Evolutionary conservation across 2,329 filamentous ascomycete species (phyloP), one percentile per base, ranked within the genome.

Genomic region (Stemphylium beticola): DNA sequence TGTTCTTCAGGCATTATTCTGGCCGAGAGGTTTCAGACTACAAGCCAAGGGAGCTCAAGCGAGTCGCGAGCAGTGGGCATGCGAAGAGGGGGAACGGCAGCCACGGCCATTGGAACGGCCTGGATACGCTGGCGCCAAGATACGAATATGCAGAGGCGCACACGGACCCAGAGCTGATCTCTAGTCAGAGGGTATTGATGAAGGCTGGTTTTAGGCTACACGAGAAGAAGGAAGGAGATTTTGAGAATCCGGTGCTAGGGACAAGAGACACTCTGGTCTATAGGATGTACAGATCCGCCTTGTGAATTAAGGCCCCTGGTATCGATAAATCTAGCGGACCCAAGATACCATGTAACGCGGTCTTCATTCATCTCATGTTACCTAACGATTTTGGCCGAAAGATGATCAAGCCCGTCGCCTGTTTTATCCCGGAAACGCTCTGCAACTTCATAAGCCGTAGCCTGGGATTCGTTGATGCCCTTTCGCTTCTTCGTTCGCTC

Each of bases 131-230:
- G n/a, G 53, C 53, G 18, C 53, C 53, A 15, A 37, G 42, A 40
- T 55, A 49, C 24, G 57, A 60, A 7, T 72, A 74, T 49, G 62
- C 78, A 17, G 75, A 77, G 57, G 78, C 82, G 1, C 69, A 83
- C 6, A 82, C 83, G 9, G 78, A 82, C 33, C 69, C 69, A 0
- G 66, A 69, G 11, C 87, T 90, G 62, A 50, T 55, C 7, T 76
- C 75, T 3, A 89, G 87, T 61, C 80, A 81, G 53, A 78, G 78
- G 3, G 82, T 90, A 7, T 60, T 90, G 49, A 63, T 69, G 42
- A 88, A 87, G 66, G 72, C 67, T 12, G 85, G 86, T 1, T 86
- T 88, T 58, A 73, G 74, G 61, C 64, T 78, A 33, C 78, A 78
- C 38, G 78, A 79, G 61, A 70, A 60, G 22, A 82, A 76, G 74